These are phyloP conservation scores for Stachybotrys elegans DNA, from an alignment of 2,329 filamentous ascomycete species.

Conservation along the genomic window DNA sequence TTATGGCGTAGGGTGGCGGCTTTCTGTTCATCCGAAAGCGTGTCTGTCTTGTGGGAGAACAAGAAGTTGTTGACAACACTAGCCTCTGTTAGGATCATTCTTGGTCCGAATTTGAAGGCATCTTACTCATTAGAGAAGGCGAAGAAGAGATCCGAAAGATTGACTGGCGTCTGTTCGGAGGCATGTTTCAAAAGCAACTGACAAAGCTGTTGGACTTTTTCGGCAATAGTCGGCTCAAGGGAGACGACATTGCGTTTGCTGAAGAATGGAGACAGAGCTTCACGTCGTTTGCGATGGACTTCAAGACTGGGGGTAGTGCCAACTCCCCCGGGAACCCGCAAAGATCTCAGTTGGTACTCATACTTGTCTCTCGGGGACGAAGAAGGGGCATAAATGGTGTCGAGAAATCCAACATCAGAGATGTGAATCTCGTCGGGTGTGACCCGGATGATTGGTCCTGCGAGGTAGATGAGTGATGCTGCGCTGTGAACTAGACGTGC, in stretches of 20 bases:
- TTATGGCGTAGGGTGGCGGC: slow-evolving; percentile 1
- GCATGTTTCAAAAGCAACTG: slow-evolving; percentile 1
- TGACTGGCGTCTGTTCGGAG: slow-evolving; percentile 2
- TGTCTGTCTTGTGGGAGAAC: slow-evolving; percentile 2
- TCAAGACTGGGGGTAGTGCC: slow-evolving; percentile 1
- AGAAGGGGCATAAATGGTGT: slow-evolving; percentile 2
- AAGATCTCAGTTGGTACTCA: slow-evolving; percentile 2
- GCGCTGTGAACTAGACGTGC: background rate
- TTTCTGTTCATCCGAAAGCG: slow-evolving; percentile 1
- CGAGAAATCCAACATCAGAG: slow-evolving; percentile 1
- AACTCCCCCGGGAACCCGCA: slow-evolving; percentile 1
- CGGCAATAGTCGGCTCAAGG: slow-evolving; percentile 1
- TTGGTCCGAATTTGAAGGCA: background rate
- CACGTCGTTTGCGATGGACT: slow-evolving; percentile 1
- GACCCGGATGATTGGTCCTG: slow-evolving; percentile 2
- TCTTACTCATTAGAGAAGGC: slow-evolving; percentile 2
- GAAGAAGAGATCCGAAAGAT: slow-evolving; percentile 2
- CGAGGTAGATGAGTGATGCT: slow-evolving; percentile 1
- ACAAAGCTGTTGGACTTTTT: slow-evolving; percentile 1
- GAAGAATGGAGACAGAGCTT: slow-evolving; percentile 2
- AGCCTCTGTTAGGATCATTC: background rate
- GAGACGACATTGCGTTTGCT: slow-evolving; percentile 2
- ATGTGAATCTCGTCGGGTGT: slow-evolving; percentile 1
- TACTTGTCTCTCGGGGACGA: slow-evolving; percentile 2
- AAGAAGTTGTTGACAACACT: slow-evolving; percentile 3